Evolutionary conservation across 164 flowering plant species (phyloP), one percentile per base, ranked within the genome.

Genomic region (Nymphaea thermarum): DNA sequence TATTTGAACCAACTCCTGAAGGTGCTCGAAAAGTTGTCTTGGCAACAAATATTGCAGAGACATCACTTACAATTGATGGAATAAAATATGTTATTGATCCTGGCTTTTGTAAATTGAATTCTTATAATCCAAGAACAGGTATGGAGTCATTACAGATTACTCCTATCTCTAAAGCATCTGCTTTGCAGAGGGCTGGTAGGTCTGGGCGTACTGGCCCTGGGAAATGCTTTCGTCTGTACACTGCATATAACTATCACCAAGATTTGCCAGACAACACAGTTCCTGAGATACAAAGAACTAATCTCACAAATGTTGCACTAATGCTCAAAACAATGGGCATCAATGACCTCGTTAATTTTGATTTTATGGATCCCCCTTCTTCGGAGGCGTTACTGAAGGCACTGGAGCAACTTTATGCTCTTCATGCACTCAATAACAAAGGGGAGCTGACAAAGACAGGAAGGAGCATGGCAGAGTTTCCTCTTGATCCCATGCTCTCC

Each of bases 291-390:
- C 99, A 92, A 61, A 76, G 98, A 72, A 92, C 98, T 15, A 95
- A 95, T 78, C 87, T 95, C 66, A 94, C 99, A n/a, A 90, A 86
- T 80, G 91, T 87, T 67, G 99, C 90, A 1, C 90, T 95, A 41
- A 71, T 82, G 47, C 85, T 95, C 7, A 95, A 95, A 83, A 95
- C 96, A 71, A 86, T 92, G 73, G 99, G 99, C 17, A 95, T 95
- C 63, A 82, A 85, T 73, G 98, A 92, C 71, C 74, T 95, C 72
- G 15, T 88, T 55, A 73, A 81, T 75, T 92, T 94, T 83, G 97
- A 94, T 76, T 94, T 94, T 73, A 94, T 94, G 96, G 99, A 94
- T 60, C 96, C 96, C 6, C 99, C 99, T 10, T 96, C 99, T 8
- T 75, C 88, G 53, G 99, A 90, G 76, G 90, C 99, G 36, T 79